phyloP scores from a whole-genome alignment of 139 green algal species.

The Spirogloea muscicola region DNA sequence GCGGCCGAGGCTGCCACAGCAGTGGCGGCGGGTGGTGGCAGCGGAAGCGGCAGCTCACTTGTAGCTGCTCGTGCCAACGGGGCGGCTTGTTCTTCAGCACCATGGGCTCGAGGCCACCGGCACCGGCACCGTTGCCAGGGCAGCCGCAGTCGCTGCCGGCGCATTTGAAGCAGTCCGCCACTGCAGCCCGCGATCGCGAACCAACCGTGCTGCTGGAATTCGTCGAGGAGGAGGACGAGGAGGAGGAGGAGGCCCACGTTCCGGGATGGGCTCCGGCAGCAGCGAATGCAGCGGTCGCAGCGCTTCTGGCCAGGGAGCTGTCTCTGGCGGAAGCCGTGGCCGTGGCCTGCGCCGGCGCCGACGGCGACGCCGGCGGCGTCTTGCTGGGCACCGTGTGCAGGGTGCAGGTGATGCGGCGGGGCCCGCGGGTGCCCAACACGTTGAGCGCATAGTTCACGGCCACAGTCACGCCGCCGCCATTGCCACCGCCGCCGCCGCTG shows the following conservation, averaged over 20 bases:
- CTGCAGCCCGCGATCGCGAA: neutral
- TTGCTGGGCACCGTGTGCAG: constrained; percentile 32
- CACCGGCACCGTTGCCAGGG: neutral
- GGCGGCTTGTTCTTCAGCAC: constrained; percentile 86
- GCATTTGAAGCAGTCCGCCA: constrained; percentile 6
- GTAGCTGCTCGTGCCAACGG: constrained; percentile 88
- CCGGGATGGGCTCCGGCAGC: neutral
- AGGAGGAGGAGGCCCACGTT: neutral
- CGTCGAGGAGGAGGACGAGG: neutral
- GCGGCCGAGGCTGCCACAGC: too few relatives aligned
- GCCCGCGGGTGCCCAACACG: constrained; percentile 85
- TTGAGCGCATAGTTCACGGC: constrained; percentile 83
- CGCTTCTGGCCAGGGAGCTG: neutral
- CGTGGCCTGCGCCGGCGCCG: too few relatives aligned
- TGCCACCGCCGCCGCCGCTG: too few relatives aligned
- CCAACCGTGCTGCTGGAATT: neutral
- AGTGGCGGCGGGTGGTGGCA: too few relatives aligned
- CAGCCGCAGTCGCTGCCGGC: neutral
- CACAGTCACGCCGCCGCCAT: too few relatives aligned
- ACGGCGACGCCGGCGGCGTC: too few relatives aligned
- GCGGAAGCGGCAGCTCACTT: constrained; percentile 8
- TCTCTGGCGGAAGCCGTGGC: too few relatives aligned
- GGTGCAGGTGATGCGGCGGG: constrained; percentile 77
- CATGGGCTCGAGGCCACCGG: constrained; percentile 35
- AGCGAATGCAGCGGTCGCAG: neutral